A percentile compares a stretch with the other conserved stretches of the same genome.
These are phyloP conservation scores for Pholiota microspora DNA, from an alignment of 768 basidiomycete species.

Conservation along the genomic window DNA sequence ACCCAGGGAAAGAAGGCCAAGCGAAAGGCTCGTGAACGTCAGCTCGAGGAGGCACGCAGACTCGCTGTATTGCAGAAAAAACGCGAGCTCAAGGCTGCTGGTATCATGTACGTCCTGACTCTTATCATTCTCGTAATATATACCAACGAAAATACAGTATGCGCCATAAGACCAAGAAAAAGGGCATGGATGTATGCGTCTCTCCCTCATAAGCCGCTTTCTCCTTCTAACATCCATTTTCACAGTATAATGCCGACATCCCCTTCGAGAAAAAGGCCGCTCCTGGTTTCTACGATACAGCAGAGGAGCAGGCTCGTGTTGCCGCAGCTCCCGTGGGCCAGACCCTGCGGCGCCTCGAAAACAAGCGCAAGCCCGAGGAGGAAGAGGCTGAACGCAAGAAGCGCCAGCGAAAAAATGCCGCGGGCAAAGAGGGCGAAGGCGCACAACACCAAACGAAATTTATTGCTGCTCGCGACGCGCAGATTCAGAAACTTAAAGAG, in stretches of 20 bases:
- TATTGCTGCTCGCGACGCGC: constrained; percentile 93
- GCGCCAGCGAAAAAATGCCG: constrained; percentile 66
- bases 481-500: constrained; percentile 97
- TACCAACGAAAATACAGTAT: constrained; percentile 47
- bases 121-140: not conserved
- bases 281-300: constrained; percentile 94
- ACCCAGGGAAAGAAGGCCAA: constrained; percentile 99
- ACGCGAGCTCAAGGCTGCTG: constrained; percentile 95
- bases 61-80: constrained; percentile 97
- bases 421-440: constrained; percentile 62
- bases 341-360: constrained; percentile 87
- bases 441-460: constrained; percentile 86
- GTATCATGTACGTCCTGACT: constrained; percentile 74
- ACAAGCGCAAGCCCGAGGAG: constrained; percentile 91
- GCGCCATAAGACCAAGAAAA: constrained; percentile 92
- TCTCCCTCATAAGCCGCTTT: not conserved
- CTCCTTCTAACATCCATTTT: constrained; percentile 4
- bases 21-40: constrained; percentile 95
- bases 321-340: constrained; percentile 91
- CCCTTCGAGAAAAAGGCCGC: constrained; percentile 98
- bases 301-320: constrained; percentile 87
- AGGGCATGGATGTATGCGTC: constrained; percentile 89
- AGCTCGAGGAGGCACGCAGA: constrained; percentile 92
- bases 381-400: constrained; percentile 94
- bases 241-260: constrained; percentile 94